Evolutionary conservation across 2,329 filamentous ascomycete species (phyloP).

Genomic region (Phaeosphaeria sp.): DNA sequence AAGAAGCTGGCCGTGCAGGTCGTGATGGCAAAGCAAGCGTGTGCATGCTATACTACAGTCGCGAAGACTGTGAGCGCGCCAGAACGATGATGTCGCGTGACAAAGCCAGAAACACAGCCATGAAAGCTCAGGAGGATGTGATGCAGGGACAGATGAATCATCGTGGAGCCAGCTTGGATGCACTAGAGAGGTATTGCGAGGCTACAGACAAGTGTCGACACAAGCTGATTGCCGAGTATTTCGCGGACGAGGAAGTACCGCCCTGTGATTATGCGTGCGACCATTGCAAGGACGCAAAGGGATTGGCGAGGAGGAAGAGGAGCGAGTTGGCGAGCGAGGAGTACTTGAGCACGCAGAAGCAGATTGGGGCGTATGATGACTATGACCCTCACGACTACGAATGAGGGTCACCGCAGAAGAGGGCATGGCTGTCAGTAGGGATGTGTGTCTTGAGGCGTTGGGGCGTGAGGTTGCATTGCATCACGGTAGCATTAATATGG

Average conservation of each 20-base stretch:
- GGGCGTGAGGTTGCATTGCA: background rate
- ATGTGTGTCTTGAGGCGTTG: background rate
- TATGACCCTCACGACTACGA: slow-evolving; percentile 39
- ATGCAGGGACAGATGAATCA: slow-evolving; percentile 47
- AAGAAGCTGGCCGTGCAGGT: slow-evolving; percentile 91
- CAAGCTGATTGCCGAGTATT: slow-evolving; percentile 45
- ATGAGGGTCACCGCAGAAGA: slow-evolving; percentile 12
- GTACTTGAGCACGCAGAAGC: slow-evolving; percentile 56
- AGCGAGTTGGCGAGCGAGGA: slow-evolving; percentile 55
- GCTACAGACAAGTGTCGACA: slow-evolving; percentile 76
- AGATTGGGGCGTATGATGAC: slow-evolving; percentile 51
- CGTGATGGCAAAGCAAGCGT: slow-evolving; percentile 85
- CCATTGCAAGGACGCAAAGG: slow-evolving; percentile 54
- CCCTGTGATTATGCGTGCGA: slow-evolving; percentile 58
- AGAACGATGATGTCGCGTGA: slow-evolving; percentile 59
- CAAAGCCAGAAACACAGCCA: slow-evolving; percentile 55
- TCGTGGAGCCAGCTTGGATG: slow-evolving; percentile 53
- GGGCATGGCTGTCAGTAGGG: background rate
- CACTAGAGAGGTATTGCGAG: slow-evolving; percentile 83
- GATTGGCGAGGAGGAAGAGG: slow-evolving; percentile 53
- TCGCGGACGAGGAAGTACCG: slow-evolving; percentile 41
- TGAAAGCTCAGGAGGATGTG: slow-evolving; percentile 47
- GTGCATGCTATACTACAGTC: slow-evolving; percentile 90
- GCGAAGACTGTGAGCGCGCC: slow-evolving; percentile 82
- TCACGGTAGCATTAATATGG: background rate